Evolutionary conservation across 2,329 filamentous ascomycete genomes (phyloP), one percentile per base, ranked within the genome.

Genomic region (Colletotrichum costaricense): DNA sequence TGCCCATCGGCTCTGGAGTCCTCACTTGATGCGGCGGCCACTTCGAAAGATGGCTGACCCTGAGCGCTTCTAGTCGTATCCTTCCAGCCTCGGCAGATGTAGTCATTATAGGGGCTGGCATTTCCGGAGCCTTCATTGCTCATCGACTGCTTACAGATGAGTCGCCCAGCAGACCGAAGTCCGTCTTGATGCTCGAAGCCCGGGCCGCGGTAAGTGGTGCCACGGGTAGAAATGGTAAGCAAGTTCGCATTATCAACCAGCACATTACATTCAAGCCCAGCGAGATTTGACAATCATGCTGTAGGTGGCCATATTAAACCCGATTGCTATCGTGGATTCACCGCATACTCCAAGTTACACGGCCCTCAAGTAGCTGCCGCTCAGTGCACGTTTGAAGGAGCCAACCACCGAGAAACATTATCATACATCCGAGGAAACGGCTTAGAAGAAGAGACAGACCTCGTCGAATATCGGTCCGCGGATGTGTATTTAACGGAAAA

Each of bases 401-500:
- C 2, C 0, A 49, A 49, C 42, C 42, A 49, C 9, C 8, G 19
- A 0, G 42, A 49, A 49, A 49, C 42, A 0, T 22, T 22, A 0
- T 0, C 19, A 8, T 49, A n/a, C 0, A 49, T 49, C 42, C 1
- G 42, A 49, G 19, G 22, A 49, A 49, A 49, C 0, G 42, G 42
- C 42, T 0, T 49, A 0, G 42, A 22, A 0, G 19, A 22, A 0
- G 42, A 49, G 1, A 49, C 22, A n/a, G 19, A 49, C 8, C 42
- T 49, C 8, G 4, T 49, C 19, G 42, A 49, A 9, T 49, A 49
- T 49, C 42, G 42, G 42, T 49, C 42, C 8, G 42, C 42, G 42
- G 42, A 49, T 22, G 42, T 49, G 42, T 49, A 49, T n/a, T 8
- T 49, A 8, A 49, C 42, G 19, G 42, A 49, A 49, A 49, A 49